These are phyloP conservation scores for Escallonia herrerae DNA, from an alignment of 129 eudicot species.

Conservation along the genomic window DNA sequence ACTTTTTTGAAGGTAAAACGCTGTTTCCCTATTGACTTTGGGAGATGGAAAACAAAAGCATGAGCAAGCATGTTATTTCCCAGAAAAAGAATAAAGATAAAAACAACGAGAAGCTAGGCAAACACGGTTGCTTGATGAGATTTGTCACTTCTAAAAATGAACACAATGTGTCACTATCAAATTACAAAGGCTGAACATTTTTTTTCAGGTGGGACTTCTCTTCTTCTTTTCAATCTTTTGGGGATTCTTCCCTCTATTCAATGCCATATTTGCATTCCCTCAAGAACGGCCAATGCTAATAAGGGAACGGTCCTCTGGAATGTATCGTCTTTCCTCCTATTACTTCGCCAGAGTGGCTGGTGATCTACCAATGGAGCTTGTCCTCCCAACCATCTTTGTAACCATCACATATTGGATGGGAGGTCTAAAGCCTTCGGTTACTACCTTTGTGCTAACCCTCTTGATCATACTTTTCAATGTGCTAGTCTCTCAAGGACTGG, in stretches of 20 bases:
- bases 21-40: too few species aligned
- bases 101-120: too few species aligned
- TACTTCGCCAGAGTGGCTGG: slow-evolving; percentile 75
- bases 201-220: slow-evolving; percentile 71
- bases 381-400: slow-evolving; percentile 71
- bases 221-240: slow-evolving; percentile 95
- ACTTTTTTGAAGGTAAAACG: too few species aligned
- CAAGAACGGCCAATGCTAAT: slow-evolving; percentile 78
- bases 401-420: slow-evolving; percentile 87
- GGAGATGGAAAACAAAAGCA: too few species aligned
- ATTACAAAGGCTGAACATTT: neutral
- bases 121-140: too few species aligned
- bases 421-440: slow-evolving; percentile 69
- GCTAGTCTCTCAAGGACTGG: slow-evolving; percentile 93
- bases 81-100: too few species aligned
- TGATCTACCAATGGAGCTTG: slow-evolving; percentile 93
- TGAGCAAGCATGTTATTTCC: too few species aligned
- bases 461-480: slow-evolving; percentile 69
- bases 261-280: slow-evolving; percentile 82
- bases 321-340: slow-evolving; percentile 91
- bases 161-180: neutral
- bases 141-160: neutral
- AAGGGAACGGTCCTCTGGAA: slow-evolving; percentile 66
- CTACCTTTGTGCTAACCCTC: slow-evolving; percentile 61
- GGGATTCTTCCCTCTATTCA: slow-evolving; percentile 90